These are phyloP conservation scores for Cladosporium cucumerinum DNA, from an alignment of 2,329 filamentous ascomycete species.

Conservation along the genomic window DNA sequence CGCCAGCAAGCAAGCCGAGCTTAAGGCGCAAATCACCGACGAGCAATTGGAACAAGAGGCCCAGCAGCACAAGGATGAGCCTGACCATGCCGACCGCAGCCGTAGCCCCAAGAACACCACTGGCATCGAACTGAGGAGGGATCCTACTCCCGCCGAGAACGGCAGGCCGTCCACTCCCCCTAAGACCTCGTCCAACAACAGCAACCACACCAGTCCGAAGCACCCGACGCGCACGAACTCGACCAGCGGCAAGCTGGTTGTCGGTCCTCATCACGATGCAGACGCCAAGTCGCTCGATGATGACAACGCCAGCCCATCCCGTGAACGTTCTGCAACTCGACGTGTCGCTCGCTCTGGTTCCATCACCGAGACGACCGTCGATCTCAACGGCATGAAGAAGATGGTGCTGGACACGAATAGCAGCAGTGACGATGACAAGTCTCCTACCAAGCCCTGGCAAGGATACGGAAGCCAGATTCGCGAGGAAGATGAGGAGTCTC, in stretches of 20 bases:
- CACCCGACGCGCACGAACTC: slow-evolving; percentile 1
- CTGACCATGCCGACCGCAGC: slow-evolving; percentile 3
- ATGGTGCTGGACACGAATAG: slow-evolving; percentile 69
- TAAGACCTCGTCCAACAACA: not conserved
- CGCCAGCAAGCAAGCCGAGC: slow-evolving; percentile 14
- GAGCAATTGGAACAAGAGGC: slow-evolving; percentile 1
- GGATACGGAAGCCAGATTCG: not conserved
- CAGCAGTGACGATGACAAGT: slow-evolving; percentile 40
- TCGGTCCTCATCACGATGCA: slow-evolving; percentile 32
- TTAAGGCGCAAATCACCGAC: slow-evolving; percentile 5
- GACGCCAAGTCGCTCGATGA: slow-evolving; percentile 13
- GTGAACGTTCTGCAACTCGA: slow-evolving; percentile 41
- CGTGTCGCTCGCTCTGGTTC: slow-evolving; percentile 63
- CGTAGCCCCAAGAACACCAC: slow-evolving; percentile 13
- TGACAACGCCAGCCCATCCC: slow-evolving; percentile 28
- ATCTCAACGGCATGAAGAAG: slow-evolving; percentile 71
- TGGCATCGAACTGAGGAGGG: slow-evolving; percentile 6
- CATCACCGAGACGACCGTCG: slow-evolving; percentile 75
- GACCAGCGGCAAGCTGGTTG: slow-evolving; percentile 22
- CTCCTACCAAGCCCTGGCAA: slow-evolving; percentile 5
- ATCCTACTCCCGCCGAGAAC: not conserved
- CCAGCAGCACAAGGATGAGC: not conserved
- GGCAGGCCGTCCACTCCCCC: not conserved
- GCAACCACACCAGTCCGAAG: not conserved
- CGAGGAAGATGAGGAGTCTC: slow-evolving; percentile 16